phyloP scores from a whole-genome alignment of 176 grass and related monocot genomes.

The Guadua angustifolia region DNA sequence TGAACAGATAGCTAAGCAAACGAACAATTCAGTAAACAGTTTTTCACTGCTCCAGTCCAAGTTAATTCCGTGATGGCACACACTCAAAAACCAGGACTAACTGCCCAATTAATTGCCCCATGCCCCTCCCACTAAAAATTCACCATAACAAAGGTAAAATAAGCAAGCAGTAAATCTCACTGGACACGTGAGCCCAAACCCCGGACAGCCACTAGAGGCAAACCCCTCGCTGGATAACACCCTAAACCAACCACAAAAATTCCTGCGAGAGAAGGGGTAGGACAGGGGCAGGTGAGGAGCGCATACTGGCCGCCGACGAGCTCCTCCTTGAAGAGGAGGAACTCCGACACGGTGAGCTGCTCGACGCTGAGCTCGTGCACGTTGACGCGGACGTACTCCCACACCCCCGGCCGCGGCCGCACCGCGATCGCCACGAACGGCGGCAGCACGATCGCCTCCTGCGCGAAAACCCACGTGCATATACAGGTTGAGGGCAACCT shows the following conservation, averaged over 20 bases:
- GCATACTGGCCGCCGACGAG: conserved; percentile 79
- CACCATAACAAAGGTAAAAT: not conserved
- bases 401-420: conserved; percentile 90
- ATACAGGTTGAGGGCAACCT: not conserved
- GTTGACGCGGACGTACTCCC: conserved; percentile 93
- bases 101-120: not conserved
- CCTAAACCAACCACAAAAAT: not conserved
- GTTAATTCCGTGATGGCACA: not conserved
- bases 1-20: not conserved
- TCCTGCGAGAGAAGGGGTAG: conserved; percentile 9
- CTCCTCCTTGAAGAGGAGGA: conserved; percentile 87
- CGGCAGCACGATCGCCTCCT: conserved; percentile 96
- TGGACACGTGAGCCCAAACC: not conserved
- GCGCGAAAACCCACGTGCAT: not conserved
- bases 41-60: not conserved
- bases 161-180: not conserved
- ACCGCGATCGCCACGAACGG: conserved; percentile 97
- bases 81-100: not conserved
- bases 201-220: not conserved
- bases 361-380: conserved; percentile 93
- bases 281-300: not conserved
- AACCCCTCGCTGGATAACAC: not conserved
- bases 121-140: not conserved
- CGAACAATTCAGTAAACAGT: not conserved
- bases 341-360: conserved; percentile 82